Conservation (phyloP, 2,329 filamentous ascomycete genomes). For the Phaeomoniella chlamydospora region DNA sequence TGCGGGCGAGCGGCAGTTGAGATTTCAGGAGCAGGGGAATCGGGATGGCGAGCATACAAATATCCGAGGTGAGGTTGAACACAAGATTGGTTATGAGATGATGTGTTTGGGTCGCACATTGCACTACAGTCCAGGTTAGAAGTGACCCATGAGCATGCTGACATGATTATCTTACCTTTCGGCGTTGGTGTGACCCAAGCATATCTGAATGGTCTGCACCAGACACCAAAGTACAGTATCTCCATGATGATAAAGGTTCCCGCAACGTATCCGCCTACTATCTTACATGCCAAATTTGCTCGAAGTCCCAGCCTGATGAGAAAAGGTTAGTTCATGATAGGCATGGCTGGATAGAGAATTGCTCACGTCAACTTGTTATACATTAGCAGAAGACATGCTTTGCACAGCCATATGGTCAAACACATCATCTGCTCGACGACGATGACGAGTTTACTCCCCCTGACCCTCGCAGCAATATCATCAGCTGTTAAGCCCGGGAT, state of each 20-base stretch:
- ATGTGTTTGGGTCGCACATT: constrained; percentile 32
- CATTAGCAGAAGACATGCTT: constrained; percentile 36
- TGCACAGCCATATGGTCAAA: constrained; percentile 36
- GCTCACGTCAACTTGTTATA: constrained; percentile 37
- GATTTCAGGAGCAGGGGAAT: constrained; percentile 29
- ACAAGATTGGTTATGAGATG: constrained; percentile 33
- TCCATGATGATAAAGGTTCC: constrained; percentile 34
- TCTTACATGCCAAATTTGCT: constrained; percentile 22
- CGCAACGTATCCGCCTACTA: constrained; percentile 28
- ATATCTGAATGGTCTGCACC: constrained; percentile 37
- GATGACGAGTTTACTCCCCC: constrained; percentile 40
- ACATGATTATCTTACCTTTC: constrained; percentile 6
- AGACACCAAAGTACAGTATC: constrained; percentile 36
- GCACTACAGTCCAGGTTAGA: constrained; percentile 8
- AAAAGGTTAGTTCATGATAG: constrained; percentile 3
- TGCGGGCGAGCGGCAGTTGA: constrained; percentile 27
- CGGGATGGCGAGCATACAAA: constrained; percentile 30
- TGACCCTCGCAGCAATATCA: constrained; percentile 26
- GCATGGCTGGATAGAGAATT: constrained; percentile 14
- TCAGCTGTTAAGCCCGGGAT: constrained; percentile 28
- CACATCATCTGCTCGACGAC: constrained; percentile 39
- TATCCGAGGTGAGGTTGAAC: constrained; percentile 33
- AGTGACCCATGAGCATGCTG: neutral
- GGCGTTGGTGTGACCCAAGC: constrained; percentile 37
- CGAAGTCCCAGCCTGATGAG: constrained; percentile 11